Base-by-base conservation (phyloP, 306 rosid genomes). In the Lathyrus sativus region DNA sequence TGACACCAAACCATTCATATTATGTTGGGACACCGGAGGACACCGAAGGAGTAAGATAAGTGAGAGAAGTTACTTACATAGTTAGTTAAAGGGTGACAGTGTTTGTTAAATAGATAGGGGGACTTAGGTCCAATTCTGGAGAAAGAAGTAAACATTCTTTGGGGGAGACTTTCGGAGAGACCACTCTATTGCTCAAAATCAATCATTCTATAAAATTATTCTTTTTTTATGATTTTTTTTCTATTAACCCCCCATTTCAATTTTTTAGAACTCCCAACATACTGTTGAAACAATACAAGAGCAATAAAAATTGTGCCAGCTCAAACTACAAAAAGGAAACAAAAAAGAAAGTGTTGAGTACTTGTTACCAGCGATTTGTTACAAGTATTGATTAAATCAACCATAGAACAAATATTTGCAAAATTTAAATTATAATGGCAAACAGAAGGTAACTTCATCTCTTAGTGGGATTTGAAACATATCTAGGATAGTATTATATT, bases 391-490 rank as follows among this genome's bases (percentile, higher is more conserved):
- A 26, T 2, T 26, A 26, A 26, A 26, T 26, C 28, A 26, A 26
- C 42, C 55, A 53, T 41, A 18, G 43, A 41, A 73, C 38, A 31
- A 11, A 6, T 35, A 63, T 13, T 39, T 63, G 35, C 22, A 51
- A 6, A 63, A 6, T 37, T 42, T 12, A 6, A 50, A 49, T n/a
- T 22, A 48, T 66, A 66, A 46, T 29, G 26, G 31, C 62, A 49
- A 37, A 26, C 38, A 37, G 5, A 19, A 35, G 12, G 62, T 41
- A 38, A 68, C 18, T 31, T 54, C 65, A 41, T 15, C 26, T 64
- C 26, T 24, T 4, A 38, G 53, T 19, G 19, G 49, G 12, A 15
- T 29, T 17, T 49, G 24, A 22, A 49, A 49, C 72, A 31, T 14
- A 29, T 33, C 18, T 49, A 17, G 61, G 35, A 67, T 8, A 3